Conservation (phyloP, 140 eudicot species). For the Cichorium intybus region DNA sequence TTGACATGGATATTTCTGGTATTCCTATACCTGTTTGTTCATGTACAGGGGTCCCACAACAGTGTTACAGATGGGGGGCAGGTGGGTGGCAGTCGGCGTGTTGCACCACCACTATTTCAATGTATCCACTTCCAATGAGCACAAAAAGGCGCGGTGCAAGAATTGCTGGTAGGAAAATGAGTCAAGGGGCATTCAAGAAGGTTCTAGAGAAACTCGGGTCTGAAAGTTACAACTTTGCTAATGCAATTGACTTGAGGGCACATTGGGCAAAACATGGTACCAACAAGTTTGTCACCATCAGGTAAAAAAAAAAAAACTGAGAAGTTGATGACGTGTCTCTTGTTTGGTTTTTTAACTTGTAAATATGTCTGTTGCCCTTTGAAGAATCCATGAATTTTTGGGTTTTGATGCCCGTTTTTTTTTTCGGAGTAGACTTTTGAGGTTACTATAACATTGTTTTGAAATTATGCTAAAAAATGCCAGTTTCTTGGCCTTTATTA, state of each 20-base stretch:
- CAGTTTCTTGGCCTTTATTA: not conserved
- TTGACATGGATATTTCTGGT: slow-evolving; percentile 74
- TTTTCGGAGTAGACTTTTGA: slow-evolving; percentile 30
- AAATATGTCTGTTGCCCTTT: slow-evolving; percentile 43
- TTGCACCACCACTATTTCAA: slow-evolving; percentile 80
- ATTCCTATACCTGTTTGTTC: slow-evolving; percentile 89
- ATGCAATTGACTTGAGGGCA: slow-evolving; percentile 75
- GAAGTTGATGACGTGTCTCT: too few species aligned
- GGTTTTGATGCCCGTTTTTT: slow-evolving; percentile 24
- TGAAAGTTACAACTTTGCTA: slow-evolving; percentile 61
- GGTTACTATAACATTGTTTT: slow-evolving; percentile 27
- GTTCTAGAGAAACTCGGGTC: slow-evolving; percentile 73
- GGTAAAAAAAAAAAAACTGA: slow-evolving; percentile 45
- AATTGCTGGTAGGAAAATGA: slow-evolving; percentile 90
- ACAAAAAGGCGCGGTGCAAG: slow-evolving; percentile 86
- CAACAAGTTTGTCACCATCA: slow-evolving; percentile 84
- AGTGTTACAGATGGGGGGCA: slow-evolving; percentile 88
- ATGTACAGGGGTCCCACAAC: slow-evolving; percentile 76
- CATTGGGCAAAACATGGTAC: slow-evolving; percentile 96
- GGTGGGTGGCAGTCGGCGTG: slow-evolving; percentile 98
- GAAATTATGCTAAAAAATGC: slow-evolving; percentile 22
- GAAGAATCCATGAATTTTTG: slow-evolving; percentile 26
- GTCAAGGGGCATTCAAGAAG: slow-evolving; percentile 89
- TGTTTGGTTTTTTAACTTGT: slow-evolving; percentile 51
- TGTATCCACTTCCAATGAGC: slow-evolving; percentile 90